These are phyloP conservation scores for Ogataea nitratoaversa DNA, from an alignment of 805 yeast genomes.

Conservation along the genomic window DNA sequence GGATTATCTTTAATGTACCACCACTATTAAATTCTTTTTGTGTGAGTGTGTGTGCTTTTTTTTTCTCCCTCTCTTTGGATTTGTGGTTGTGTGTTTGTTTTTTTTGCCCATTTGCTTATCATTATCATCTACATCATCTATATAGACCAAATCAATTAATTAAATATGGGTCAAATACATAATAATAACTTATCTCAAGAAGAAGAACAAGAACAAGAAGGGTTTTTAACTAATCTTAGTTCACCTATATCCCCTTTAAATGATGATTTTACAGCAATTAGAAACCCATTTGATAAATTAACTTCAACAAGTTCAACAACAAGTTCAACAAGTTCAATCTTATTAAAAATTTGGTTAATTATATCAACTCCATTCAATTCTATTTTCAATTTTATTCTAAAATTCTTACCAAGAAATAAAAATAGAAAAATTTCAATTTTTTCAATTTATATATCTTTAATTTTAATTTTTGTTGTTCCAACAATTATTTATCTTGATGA, in stretches of 20 bases:
- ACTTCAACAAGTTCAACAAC: not conserved
- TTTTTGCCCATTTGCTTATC: too few relatives aligned
- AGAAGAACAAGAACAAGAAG: not conserved
- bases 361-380: constrained; percentile 9
- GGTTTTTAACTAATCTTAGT: not conserved
- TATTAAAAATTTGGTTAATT: not conserved
- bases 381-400: constrained; percentile 4
- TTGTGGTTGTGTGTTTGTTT: too few relatives aligned
- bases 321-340: not conserved
- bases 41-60: too few relatives aligned
- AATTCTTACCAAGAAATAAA: constrained; percentile 3
- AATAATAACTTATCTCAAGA: too few relatives aligned
- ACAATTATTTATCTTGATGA: constrained; percentile 15
- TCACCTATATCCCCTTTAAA: not conserved
- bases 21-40: too few relatives aligned
- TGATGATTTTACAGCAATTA: not conserved
- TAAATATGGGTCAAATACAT: not conserved
- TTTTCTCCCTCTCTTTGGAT: too few relatives aligned
- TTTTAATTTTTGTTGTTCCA: constrained; percentile 15
- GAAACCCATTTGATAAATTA: not conserved
- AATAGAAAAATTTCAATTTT: constrained; percentile 12
- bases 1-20: too few relatives aligned
- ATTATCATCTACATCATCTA: too few relatives aligned
- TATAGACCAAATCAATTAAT: too few relatives aligned
- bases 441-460: constrained; percentile 11